Conservation (phyloP, 495 filamentous ascomycete species). For the Neurospora tetraspora region DNA sequence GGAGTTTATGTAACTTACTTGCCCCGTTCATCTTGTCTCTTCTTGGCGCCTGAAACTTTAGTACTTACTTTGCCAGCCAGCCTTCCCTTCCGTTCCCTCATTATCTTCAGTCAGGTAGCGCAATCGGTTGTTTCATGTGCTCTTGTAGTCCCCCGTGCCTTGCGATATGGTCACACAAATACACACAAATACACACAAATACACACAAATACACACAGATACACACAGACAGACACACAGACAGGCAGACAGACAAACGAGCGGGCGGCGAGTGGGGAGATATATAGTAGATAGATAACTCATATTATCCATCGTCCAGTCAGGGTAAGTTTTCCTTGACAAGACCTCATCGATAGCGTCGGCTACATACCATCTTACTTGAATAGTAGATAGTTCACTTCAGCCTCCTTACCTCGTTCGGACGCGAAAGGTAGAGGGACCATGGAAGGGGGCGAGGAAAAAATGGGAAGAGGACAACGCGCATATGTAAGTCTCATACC, state of each 20-base stretch:
- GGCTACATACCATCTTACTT: too few species aligned
- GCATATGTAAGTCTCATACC: background rate
- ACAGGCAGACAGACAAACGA: too few species aligned
- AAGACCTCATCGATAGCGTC: too few species aligned
- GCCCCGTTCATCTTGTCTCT: background rate
- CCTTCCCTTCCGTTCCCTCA: background rate
- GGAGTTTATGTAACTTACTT: background rate
- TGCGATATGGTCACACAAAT: background rate
- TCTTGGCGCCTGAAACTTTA: background rate
- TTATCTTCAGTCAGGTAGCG: background rate
- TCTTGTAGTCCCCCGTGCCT: background rate
- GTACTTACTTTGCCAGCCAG: background rate
- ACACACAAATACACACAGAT: background rate
- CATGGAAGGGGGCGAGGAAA: background rate
- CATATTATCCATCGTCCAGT: background rate
- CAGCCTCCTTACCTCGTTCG: too few species aligned
- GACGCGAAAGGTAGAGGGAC: background rate
- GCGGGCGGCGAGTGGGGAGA: too few species aligned
- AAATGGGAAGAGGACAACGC: background rate
- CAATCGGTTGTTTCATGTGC: background rate
- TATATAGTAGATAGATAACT: background rate
- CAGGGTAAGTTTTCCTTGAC: background rate
- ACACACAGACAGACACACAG: background rate
- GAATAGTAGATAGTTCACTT: too few species aligned
- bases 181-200: background rate